phyloP scores from a whole-genome alignment of 2,329 filamentous ascomycete species.

The Alternaria incomplexa region DNA sequence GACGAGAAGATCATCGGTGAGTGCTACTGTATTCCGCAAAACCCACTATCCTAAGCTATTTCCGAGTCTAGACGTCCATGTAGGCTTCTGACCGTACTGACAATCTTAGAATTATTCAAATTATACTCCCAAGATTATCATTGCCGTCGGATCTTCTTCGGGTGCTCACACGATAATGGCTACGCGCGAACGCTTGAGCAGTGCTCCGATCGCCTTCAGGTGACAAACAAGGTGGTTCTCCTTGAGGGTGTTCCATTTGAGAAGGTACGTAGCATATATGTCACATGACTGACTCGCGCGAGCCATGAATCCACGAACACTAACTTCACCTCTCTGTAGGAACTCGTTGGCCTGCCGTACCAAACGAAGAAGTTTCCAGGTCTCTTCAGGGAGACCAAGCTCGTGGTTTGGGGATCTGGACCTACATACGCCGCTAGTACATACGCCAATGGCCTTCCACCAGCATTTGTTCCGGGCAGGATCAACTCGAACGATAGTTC shows the following conservation, averaged over 20 bases:
- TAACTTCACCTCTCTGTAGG: slow-evolving; percentile 18
- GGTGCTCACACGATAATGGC: slow-evolving; percentile 63
- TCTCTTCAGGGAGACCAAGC: slow-evolving; percentile 62
- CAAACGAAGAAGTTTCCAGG: slow-evolving; percentile 57
- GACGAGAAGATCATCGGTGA: slow-evolving; percentile 57
- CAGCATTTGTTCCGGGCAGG: neutral
- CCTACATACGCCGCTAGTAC: neutral
- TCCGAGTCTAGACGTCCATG: too few species aligned
- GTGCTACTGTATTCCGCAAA: slow-evolving; percentile 21
- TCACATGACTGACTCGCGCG: too few species aligned
- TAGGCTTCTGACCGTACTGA: too few species aligned
- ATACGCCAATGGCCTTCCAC: neutral
- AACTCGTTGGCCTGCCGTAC: slow-evolving; percentile 59
- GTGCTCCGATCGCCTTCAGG: slow-evolving; percentile 52
- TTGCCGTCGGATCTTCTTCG: slow-evolving; percentile 66
- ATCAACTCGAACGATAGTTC: neutral
- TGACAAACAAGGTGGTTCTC: slow-evolving; percentile 59
- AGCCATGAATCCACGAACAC: too few species aligned
- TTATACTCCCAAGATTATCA: slow-evolving; percentile 63
- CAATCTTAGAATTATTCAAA: slow-evolving; percentile 58
- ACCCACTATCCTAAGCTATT: too few species aligned
- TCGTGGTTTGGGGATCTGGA: slow-evolving; percentile 26
- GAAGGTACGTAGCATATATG: slow-evolving; percentile 29
- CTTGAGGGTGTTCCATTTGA: slow-evolving; percentile 64
- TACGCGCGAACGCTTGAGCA: slow-evolving; percentile 62